These are phyloP conservation scores for Calonectria hawksworthii DNA, from an alignment of 2,329 filamentous ascomycete genomes.

Conservation along the genomic window DNA sequence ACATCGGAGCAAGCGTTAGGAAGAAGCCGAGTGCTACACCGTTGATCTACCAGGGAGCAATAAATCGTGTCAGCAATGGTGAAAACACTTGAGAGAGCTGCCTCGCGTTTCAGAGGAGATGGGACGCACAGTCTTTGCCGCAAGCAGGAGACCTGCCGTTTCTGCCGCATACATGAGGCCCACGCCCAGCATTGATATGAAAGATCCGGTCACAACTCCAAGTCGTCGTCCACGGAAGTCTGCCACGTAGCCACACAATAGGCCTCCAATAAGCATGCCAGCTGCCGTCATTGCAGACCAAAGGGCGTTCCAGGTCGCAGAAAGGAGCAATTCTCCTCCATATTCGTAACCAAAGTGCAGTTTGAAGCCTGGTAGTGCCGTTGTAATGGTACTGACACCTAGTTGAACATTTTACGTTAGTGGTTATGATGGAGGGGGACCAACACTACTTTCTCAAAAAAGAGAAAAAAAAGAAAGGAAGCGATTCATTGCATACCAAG, in stretches of 20 bases:
- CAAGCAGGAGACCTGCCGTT: not conserved
- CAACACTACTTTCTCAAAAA: not conserved
- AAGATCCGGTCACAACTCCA: not conserved
- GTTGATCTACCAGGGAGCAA: not conserved
- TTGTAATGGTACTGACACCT: conserved; percentile 10
- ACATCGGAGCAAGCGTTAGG: conserved; percentile 14
- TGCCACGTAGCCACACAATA: conserved; percentile 3
- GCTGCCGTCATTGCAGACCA: conserved; percentile 16
- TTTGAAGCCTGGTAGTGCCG: conserved; percentile 8
- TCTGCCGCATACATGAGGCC: conserved; percentile 1
- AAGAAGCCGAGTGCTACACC: conserved; percentile 14
- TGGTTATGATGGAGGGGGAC: not conserved
- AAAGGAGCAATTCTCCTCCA: conserved; percentile 5
- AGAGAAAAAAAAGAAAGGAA: no score
- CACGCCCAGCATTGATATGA: not conserved
- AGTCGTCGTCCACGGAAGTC: conserved; percentile 4
- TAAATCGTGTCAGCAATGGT: not conserved
- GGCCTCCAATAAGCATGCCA: conserved; percentile 8
- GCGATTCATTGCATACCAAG: not conserved
- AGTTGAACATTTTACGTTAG: not conserved
- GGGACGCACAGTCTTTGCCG: not conserved
- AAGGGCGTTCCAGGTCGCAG: conserved; percentile 8
- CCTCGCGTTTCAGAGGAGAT: not conserved
- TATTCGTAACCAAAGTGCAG: conserved; percentile 12
- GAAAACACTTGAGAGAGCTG: not conserved